Conservation (phyloP, 805 yeast genomes). For the Candida sanyiensis region DNA sequence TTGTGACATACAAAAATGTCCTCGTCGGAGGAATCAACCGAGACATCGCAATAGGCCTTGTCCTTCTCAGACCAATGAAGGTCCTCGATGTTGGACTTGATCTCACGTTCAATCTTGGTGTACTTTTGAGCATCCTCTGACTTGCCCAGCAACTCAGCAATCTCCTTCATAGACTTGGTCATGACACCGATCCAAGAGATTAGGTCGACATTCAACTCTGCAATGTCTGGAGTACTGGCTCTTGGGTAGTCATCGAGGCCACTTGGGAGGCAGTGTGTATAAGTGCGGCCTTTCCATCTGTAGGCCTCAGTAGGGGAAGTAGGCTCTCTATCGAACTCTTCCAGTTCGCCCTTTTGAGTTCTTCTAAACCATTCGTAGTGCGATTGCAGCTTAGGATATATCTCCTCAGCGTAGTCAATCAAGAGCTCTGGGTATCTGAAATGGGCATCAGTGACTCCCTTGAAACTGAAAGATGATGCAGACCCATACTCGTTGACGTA, state of each 20-base stretch:
- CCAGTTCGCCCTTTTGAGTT: slow-evolving; percentile 72
- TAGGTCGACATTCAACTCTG: slow-evolving; percentile 87
- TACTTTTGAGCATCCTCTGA: slow-evolving; percentile 55
- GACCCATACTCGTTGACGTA: slow-evolving; percentile 15
- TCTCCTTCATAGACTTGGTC: slow-evolving; percentile 73
- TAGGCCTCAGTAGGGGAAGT: slow-evolving; percentile 58
- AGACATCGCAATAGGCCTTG: slow-evolving; percentile 73
- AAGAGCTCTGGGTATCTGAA: slow-evolving; percentile 54
- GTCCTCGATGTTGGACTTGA: slow-evolving; percentile 58
- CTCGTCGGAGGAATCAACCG: slow-evolving; percentile 69
- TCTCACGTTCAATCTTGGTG: slow-evolving; percentile 45
- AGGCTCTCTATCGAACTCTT: slow-evolving; percentile 60
- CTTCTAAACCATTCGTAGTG: slow-evolving; percentile 84
- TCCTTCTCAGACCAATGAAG: slow-evolving; percentile 76
- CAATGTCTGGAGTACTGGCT: slow-evolving; percentile 70
- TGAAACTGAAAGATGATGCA: slow-evolving; percentile 17
- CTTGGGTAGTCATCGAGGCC: slow-evolving; percentile 97
- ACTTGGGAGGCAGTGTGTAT: slow-evolving; percentile 80
- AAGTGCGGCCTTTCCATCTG: slow-evolving; percentile 91
- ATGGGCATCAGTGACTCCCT: slow-evolving; percentile 45
- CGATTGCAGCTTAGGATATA: slow-evolving; percentile 69
- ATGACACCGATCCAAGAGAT: slow-evolving; percentile 91
- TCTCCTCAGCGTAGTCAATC: slow-evolving; percentile 47
- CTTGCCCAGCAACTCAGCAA: slow-evolving; percentile 59
- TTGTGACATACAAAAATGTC: slow-evolving; percentile 74